A percentile compares a stretch with the other conserved stretches of the same genome.
phyloP scores from a whole-genome alignment of 2,329 filamentous ascomycete species.

The Cucurbitaria berberidis region DNA sequence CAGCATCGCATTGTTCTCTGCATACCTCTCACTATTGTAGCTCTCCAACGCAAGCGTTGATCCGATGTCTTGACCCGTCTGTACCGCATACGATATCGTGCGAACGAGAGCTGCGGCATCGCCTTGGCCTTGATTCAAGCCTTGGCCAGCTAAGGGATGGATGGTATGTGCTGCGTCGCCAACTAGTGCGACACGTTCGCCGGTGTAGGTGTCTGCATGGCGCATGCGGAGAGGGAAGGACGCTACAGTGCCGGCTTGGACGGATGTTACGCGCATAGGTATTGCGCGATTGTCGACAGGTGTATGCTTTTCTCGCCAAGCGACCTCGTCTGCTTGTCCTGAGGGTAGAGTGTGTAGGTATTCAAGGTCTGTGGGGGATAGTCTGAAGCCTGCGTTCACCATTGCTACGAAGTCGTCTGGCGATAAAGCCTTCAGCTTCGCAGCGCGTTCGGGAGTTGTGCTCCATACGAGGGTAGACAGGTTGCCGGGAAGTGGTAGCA shows the following conservation, averaged over 20 bases:
- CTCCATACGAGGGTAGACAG: conserved; percentile 92
- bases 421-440: conserved; percentile 76
- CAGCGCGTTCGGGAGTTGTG: conserved; percentile 80
- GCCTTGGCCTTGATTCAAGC: conserved; percentile 89
- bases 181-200: conserved; percentile 86
- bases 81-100: conserved; percentile 76
- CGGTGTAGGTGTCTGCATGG: conserved; percentile 92
- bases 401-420: conserved; percentile 78
- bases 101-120: conserved; percentile 81
- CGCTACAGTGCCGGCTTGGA: conserved; percentile 81
- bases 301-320: conserved; percentile 82
- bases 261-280: conserved; percentile 70
- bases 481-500: conserved; percentile 86
- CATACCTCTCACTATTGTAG: conserved; percentile 82
- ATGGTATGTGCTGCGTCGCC: conserved; percentile 96
- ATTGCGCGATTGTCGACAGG: conserved; percentile 54
- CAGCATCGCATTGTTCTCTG: conserved; percentile 76
- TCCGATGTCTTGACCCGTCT: conserved; percentile 87
- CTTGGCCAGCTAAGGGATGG: conserved; percentile 92
- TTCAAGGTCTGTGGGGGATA: conserved; percentile 77
- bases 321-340: conserved; percentile 71
- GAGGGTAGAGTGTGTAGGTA: conserved; percentile 74
- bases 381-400: conserved; percentile 92
- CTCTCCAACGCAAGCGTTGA: conserved; percentile 76
- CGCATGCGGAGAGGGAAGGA: conserved; percentile 91